phyloP scores from a whole-genome alignment of 306 rosid genomes.

The Canavalia ensiformis region DNA sequence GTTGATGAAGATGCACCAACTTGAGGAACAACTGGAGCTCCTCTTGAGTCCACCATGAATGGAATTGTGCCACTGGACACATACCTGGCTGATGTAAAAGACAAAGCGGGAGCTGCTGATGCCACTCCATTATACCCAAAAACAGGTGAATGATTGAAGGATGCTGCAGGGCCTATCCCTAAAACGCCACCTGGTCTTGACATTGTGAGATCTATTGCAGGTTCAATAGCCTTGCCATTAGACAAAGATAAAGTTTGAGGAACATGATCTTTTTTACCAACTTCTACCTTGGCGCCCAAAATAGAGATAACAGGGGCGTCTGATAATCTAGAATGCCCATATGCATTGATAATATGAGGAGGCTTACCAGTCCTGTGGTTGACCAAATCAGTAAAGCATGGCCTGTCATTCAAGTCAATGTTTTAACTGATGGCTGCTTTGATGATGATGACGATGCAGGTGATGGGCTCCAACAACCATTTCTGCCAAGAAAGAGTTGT shows the following conservation, averaged over 20 bases:
- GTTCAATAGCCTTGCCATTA: conserved; percentile 75
- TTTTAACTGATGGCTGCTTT: conserved; percentile 82
- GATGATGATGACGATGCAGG: conserved; percentile 91
- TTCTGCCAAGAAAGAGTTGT: conserved; percentile 60
- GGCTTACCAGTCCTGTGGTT: conserved; percentile 65
- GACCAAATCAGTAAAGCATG: conserved; percentile 67
- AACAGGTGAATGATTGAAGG: conserved; percentile 69
- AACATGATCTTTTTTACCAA: conserved; percentile 63
- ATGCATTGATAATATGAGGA: conserved; percentile 45
- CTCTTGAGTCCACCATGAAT: conserved; percentile 86
- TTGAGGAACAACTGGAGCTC: conserved; percentile 75
- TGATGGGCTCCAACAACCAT: conserved; percentile 75
- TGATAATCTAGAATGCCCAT: conserved; percentile 53
- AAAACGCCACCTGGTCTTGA: conserved; percentile 67
- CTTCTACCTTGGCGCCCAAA: conserved; percentile 88
- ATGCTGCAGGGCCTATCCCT: conserved; percentile 63
- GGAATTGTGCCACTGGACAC: conserved; percentile 78
- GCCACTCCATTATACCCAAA: conserved; percentile 78
- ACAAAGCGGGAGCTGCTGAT: conserved; percentile 57
- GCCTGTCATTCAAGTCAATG: conserved; percentile 94
- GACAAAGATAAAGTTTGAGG: conserved; percentile 62
- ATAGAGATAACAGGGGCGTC: conserved; percentile 88
- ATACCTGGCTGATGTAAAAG: conserved; percentile 71
- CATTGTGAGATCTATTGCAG: conserved; percentile 65
- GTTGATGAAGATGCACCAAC: conserved; percentile 67